These are phyloP conservation scores for Clathrus columnatus DNA, from an alignment of 768 basidiomycete genomes.

Conservation along the genomic window DNA sequence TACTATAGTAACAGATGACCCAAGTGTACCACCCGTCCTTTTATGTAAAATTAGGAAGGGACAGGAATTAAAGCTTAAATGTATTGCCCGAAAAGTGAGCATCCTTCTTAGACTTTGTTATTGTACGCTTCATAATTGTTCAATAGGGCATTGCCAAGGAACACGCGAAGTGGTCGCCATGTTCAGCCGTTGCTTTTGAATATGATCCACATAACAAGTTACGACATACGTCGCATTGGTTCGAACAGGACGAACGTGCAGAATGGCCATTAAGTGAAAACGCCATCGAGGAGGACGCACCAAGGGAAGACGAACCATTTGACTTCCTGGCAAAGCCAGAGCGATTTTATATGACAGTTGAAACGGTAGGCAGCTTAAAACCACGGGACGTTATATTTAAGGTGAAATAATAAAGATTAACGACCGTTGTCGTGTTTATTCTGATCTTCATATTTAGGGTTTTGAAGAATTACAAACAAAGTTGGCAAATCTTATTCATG, in stretches of 20 bases:
- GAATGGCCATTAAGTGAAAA: conserved; percentile 95
- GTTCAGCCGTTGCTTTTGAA: conserved; percentile 90
- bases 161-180: conserved; percentile 98
- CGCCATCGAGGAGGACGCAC: conserved; percentile 72
- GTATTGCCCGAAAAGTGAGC: conserved; percentile 88
- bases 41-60: conserved; percentile 91
- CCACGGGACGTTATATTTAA: conserved; percentile 88
- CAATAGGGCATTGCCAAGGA: conserved; percentile 91
- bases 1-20: conserved; percentile 40
- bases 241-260: conserved; percentile 63
- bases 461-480: conserved; percentile 73
- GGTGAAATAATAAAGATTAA: conserved; percentile 32
- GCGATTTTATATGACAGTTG: conserved; percentile 91
- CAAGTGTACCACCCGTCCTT: conserved; percentile 57
- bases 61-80: conserved; percentile 78
- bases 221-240: conserved; percentile 94
- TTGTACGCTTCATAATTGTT: background rate
- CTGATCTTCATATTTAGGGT: conserved; percentile 46
- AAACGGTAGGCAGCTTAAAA: conserved; percentile 83
- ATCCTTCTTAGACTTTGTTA: background rate
- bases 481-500: conserved; percentile 69
- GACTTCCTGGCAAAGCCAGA: conserved; percentile 83
- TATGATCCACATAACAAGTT: conserved; percentile 98
- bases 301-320: conserved; percentile 73
- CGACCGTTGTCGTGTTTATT: background rate